These are phyloP conservation scores for Kodamaea kakaduensis DNA, from an alignment of 805 yeast species.

Conservation along the genomic window DNA sequence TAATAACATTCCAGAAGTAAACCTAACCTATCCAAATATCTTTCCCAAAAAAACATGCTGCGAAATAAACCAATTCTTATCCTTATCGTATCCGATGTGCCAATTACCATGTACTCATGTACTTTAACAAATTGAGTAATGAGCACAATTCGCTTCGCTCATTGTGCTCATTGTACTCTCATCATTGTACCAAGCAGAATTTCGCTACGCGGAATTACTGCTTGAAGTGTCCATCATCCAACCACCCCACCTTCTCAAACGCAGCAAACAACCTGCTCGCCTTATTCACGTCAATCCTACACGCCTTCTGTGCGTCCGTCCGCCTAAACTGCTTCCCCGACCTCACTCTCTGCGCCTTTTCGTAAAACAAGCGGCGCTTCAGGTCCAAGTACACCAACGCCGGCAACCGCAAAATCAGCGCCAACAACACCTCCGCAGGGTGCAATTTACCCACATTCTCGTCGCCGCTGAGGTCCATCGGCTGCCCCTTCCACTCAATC, in stretches of 20 bases:
- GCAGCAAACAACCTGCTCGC: slow-evolving; percentile 90
- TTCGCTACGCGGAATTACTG: no score
- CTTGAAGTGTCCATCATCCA: slow-evolving; percentile 65
- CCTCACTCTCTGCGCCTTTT: slow-evolving; percentile 74
- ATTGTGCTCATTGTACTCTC: no score
- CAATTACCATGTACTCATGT: no score
- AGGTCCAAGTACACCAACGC: slow-evolving; percentile 72
- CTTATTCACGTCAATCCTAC: slow-evolving; percentile 94
- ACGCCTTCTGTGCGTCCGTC: slow-evolving; percentile 97
- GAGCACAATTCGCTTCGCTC: no score
- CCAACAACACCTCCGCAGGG: slow-evolving; percentile 86
- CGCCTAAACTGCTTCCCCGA: slow-evolving; percentile 80
- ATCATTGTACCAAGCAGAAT: no score
- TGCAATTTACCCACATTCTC: slow-evolving; percentile 71
- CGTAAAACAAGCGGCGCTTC: slow-evolving; percentile 75
- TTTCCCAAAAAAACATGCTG: no score
- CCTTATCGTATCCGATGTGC: no score
- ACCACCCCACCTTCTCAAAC: slow-evolving; percentile 89
- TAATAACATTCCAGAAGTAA: no score
- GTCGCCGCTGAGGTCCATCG: slow-evolving; percentile 83
- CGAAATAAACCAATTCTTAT: no score
- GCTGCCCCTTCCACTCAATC: slow-evolving; percentile 98
- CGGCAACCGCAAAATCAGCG: slow-evolving; percentile 86
- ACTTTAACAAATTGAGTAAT: no score
- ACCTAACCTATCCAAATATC: no score